Conservation (phyloP, 345 rosid species). For the Eucalyptus tenuipes region DNA sequence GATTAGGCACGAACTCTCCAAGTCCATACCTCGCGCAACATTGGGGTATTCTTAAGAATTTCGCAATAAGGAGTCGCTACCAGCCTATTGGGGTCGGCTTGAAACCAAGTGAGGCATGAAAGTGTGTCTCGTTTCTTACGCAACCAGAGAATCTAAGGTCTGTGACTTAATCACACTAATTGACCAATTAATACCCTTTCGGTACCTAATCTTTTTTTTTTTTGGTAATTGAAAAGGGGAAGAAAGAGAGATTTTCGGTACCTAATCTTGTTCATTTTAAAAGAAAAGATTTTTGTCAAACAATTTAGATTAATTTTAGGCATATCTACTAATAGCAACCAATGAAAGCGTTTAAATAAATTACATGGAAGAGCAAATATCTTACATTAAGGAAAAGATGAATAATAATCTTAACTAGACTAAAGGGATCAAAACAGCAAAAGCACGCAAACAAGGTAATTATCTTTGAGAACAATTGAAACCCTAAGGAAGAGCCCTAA, state of each 20-base stretch:
- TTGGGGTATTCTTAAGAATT: no score
- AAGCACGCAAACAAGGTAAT: no score
- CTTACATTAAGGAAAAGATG: no score
- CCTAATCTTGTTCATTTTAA: no score
- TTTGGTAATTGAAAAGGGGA: no score
- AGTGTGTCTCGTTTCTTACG: accelerated
- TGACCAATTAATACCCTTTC: accelerated
- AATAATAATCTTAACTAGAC: no score
- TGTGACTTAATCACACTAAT: accelerated
- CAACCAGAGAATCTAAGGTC: accelerated
- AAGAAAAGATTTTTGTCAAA: accelerated
- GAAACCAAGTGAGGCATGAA: accelerated
- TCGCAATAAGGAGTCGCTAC: accelerated
- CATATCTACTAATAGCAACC: accelerated
- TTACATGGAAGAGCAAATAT: no score
- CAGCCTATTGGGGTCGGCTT: accelerated
- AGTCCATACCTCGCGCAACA: accelerated
- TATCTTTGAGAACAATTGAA: no score
- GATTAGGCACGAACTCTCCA: accelerated
- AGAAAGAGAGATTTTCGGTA: no score
- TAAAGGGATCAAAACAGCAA: accelerated
- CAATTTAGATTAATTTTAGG: no score
- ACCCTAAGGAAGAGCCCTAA: accelerated
- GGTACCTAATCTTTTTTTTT: accelerated
- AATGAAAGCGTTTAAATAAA: no score